Conservation (phyloP, 441 rosid species). For the Gossypium schwendimanii region DNA sequence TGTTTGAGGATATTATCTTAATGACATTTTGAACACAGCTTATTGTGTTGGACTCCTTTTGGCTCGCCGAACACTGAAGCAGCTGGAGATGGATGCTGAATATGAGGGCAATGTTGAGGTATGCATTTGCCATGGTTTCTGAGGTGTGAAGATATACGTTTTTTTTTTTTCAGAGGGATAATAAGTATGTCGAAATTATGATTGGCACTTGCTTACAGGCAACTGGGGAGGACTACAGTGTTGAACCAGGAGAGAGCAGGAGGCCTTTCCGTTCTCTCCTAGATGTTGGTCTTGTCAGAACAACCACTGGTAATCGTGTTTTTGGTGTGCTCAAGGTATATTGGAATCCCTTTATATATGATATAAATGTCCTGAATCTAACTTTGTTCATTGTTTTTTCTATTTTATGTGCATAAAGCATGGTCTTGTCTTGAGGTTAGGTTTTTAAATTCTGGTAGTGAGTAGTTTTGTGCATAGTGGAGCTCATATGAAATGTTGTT, state of each 20-base stretch:
- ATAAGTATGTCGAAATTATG: background rate
- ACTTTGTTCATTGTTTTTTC: background rate
- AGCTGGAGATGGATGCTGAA: constrained; percentile 60
- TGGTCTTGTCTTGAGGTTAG: background rate
- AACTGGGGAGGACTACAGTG: constrained; percentile 63
- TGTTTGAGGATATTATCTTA: background rate
- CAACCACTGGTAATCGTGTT: constrained; percentile 73
- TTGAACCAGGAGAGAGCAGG: constrained; percentile 59
- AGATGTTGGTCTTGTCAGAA: constrained; percentile 70
- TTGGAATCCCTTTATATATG: background rate
- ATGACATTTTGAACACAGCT: constrained; percentile 26
- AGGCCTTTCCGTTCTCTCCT: constrained; percentile 86
- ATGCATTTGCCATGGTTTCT: background rate
- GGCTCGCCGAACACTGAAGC: constrained; percentile 70
- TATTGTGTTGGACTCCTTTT: constrained; percentile 78
- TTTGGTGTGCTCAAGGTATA: constrained; percentile 78
- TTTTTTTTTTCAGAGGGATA: background rate
- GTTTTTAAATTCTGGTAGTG: background rate
- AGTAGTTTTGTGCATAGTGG: background rate
- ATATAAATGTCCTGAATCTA: background rate
- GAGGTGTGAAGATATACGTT: background rate
- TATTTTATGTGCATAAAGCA: background rate
- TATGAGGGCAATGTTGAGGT: constrained; percentile 76
- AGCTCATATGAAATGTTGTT: background rate
- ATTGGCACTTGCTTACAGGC: constrained; percentile 31